Evolutionary conservation across 202 grass and related monocot genomes (phyloP).

Genomic region (Schoenoplectus triqueter): DNA sequence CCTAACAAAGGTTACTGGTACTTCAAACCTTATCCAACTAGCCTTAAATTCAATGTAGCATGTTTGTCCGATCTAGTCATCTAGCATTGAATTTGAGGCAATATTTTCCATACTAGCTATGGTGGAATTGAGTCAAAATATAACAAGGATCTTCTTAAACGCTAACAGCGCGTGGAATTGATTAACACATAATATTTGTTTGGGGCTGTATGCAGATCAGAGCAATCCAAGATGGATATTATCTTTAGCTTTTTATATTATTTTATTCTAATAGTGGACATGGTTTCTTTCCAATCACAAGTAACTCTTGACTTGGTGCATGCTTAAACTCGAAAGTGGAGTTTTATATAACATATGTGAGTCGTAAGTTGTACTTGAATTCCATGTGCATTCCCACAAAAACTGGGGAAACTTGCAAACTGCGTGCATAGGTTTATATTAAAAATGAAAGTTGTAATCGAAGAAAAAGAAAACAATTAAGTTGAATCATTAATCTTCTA

Average conservation of each 20-base stretch:
- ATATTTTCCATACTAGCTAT: neutral
- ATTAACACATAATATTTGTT: too few species aligned
- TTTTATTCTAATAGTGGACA: neutral
- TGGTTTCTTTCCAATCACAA: neutral
- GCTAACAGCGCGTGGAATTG: neutral
- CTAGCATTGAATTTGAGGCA: neutral
- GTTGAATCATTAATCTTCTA: slow-evolving; percentile 20
- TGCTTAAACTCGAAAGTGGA: neutral
- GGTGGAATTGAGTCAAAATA: neutral
- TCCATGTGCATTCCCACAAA: neutral
- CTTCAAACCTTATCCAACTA: neutral
- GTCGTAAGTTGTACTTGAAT: neutral
- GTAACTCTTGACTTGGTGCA: neutral
- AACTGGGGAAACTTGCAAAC: slow-evolving; percentile 22
- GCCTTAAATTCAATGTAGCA: neutral
- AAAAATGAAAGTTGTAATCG: neutral
- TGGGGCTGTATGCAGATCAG: neutral
- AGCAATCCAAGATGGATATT: neutral
- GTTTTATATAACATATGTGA: neutral
- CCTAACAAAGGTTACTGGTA: neutral
- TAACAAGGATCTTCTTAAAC: too few species aligned
- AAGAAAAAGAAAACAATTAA: neutral
- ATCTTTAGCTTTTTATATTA: neutral
- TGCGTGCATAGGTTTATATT: neutral
- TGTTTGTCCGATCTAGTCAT: neutral